Evolutionary conservation across 208 protist species (phyloP).

Genomic region (Leishmania gerbilli): DNA sequence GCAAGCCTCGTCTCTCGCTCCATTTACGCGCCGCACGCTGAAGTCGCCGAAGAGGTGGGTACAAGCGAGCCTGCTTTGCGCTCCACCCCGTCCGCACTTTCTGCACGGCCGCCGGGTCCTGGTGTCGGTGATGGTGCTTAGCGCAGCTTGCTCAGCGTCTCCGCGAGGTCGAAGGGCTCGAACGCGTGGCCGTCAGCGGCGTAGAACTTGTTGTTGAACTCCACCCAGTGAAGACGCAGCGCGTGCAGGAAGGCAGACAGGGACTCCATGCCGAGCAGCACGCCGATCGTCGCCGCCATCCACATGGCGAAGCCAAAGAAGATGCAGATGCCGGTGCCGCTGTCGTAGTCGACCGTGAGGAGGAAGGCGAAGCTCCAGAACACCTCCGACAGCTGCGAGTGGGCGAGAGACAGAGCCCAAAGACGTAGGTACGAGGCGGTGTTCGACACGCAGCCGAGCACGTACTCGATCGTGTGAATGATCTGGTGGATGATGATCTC

Average conservation of each 20-base stretch:
- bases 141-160: slow-evolving; percentile 51
- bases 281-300: slow-evolving; percentile 93
- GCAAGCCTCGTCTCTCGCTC: neutral
- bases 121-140: neutral
- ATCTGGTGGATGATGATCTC: slow-evolving; percentile 97
- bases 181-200: slow-evolving; percentile 93
- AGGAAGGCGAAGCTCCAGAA: slow-evolving; percentile 86
- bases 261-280: slow-evolving; percentile 98
- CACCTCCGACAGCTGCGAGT: slow-evolving; percentile 96
- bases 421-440: slow-evolving; percentile 99
- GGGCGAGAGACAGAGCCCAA: slow-evolving; percentile 99
- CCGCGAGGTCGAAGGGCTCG: slow-evolving; percentile 86
- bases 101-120: neutral
- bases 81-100: neutral
- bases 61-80: neutral
- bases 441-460: slow-evolving; percentile 99
- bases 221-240: slow-evolving; percentile 97
- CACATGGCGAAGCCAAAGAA: slow-evolving; percentile 92
- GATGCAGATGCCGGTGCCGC: slow-evolving; percentile 61
- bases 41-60: neutral
- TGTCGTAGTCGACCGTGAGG: slow-evolving; percentile 50
- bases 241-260: slow-evolving; percentile 99
- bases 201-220: slow-evolving; percentile 99
- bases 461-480: slow-evolving; percentile 99
- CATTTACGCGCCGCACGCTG: neutral